Conservation (phyloP, 441 rosid genomes). For the Arabidopsis lyrata region DNA sequence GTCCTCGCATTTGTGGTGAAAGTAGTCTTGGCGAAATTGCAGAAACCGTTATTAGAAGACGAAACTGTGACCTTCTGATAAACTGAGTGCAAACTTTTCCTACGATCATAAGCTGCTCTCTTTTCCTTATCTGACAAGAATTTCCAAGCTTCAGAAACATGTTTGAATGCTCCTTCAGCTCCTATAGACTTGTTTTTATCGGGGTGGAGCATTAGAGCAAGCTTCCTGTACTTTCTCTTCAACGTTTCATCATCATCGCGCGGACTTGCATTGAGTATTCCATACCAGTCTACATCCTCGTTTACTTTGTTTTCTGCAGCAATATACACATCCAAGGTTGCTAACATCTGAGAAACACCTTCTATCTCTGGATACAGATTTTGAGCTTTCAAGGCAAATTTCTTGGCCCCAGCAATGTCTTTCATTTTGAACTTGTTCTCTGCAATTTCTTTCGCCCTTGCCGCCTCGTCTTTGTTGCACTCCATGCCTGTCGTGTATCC, state of each 20-base stretch:
- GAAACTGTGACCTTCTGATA: constrained; percentile 55
- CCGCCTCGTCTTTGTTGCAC: constrained; percentile 75
- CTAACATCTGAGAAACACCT: constrained; percentile 67
- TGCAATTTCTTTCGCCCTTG: constrained; percentile 70
- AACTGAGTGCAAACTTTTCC: constrained; percentile 47
- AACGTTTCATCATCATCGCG: constrained; percentile 60
- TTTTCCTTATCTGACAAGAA: constrained; percentile 62
- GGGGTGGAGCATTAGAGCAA: constrained; percentile 71
- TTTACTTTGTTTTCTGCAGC: constrained; percentile 59
- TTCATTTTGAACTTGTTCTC: constrained; percentile 63
- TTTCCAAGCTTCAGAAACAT: constrained; percentile 73
- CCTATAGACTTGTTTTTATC: constrained; percentile 71
- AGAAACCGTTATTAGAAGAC: constrained; percentile 51
- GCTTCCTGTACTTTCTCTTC: constrained; percentile 66
- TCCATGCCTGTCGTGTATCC: constrained; percentile 51
- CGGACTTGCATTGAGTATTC: constrained; percentile 58
- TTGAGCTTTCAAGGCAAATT: constrained; percentile 71
- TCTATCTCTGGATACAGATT: constrained; percentile 63
- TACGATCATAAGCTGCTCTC: constrained; percentile 63
- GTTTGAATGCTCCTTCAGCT: constrained; percentile 73
- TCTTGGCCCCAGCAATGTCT: constrained; percentile 66
- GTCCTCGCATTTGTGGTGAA: constrained; percentile 41
- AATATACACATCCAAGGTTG: constrained; percentile 58
- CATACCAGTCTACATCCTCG: constrained; percentile 64
- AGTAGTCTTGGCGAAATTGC: constrained; percentile 47